Evolutionary conservation across 352 stramenopile genomes (phyloP), one percentile per base, ranked within the genome.

Genomic region (Aphanomyces invadans): DNA sequence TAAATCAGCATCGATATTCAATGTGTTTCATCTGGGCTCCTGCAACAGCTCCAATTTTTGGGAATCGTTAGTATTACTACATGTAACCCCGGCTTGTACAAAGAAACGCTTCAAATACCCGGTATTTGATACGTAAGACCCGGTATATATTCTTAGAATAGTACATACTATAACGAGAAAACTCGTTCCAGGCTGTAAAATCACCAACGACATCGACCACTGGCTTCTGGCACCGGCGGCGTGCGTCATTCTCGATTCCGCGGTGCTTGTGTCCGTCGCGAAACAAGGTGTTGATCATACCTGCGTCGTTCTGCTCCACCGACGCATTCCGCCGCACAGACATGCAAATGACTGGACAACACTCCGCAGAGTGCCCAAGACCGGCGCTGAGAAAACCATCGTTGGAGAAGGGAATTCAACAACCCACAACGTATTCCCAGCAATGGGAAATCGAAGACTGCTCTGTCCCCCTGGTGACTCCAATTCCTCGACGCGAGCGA

Each of bases 381-480:
- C 36, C 7, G 36, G 15, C 36, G 36, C 15, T 15, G 36, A 7
- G 36, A 42, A 42, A 42, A 15, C 21, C 46, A 21, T 54, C 26
- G 46, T 48, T 48, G 39, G 39, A 48, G n/a, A n/a, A n/a, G n/a
- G 36, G 36, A 15, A 42, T 15, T 42, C 36, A 15, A 15, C 36
- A 42, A 42, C 36, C 36, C 7, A 15, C 46, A 21, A 31, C 26
- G 46, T 25, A 29, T 31, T 11, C 46, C 46, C 11, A 54, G 36
- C 36, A 42, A 2, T 54, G 29, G 5, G 49, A 57, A n/a, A 57
- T 57, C 29, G 49, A 57, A 57, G 49, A 57, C 12, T 57, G 49
- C 2, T 38, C 49, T 42, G 36, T 15, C 12, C 49, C 49, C 21
- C 3, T 57, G 49, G 28, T 32, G 21, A 21, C 45, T 11, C 15